Base-by-base conservation (phyloP, 371 early-diverging fungal genomes). In the Capillidium rhysosporum region DNA sequence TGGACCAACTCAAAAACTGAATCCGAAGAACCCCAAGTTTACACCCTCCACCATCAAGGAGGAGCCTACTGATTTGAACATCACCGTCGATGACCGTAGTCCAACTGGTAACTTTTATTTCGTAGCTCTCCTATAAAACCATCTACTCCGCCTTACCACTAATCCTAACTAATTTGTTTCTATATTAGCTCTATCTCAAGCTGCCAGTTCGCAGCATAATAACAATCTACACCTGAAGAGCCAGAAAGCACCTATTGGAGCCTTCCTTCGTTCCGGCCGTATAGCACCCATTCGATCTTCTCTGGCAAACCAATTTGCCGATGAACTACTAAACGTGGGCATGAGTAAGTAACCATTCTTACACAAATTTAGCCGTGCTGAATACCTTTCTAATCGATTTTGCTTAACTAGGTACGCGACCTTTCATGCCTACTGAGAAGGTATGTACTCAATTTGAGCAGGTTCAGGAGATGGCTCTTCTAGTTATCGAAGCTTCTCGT, bases 381-480 rank as follows among this genome's bases (percentile, higher is more conserved):
- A 29, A 51, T 34, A 4, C 24, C 10, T n/a, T 38, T 20, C n/a
- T n/a, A n/a, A n/a, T n/a, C n/a, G n/a, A n/a, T n/a, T n/a, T n/a
- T n/a, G n/a, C n/a, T n/a, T n/a, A n/a, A n/a, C n/a, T 51, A 23
- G 51, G 40, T 8, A 51, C 51, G 8, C 51, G 29, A 10, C 51
- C 51, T 9, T 31, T 31, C 8, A 51, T 51, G 51, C 51, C 51
- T 23, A 51, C 51, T 2, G 51, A 51, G 23, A 20, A 12, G 10
- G 29, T 29, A 8, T 51, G 51, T 34, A 23, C 29, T 25, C 20
- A 23, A 23, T 51, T 51, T 34, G 51, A 30, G 10, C 14, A 31
- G 38, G 51, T 51, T 9, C 51, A 51, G 18, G 38, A 38, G 16
- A 7, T 51, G n/a, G 34, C 28, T 9, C 7, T 29, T 8, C 14